Conservation (phyloP, 305 asterid species). For the Solanum chacoense region DNA sequence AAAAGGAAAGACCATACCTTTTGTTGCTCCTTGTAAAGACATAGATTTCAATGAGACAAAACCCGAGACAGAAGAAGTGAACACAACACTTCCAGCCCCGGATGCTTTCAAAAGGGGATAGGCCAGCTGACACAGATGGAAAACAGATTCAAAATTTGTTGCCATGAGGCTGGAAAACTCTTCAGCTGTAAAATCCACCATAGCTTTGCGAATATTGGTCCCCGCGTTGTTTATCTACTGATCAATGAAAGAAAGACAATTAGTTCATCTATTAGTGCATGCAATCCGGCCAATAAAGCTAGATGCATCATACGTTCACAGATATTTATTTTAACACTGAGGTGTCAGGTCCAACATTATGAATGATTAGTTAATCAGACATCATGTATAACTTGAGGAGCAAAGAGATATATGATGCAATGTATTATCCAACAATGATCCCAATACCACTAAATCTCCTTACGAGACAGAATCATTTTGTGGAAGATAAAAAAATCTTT, state of each 20-base stretch:
- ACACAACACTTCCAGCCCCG: slow-evolving; percentile 45
- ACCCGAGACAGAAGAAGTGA: slow-evolving; percentile 61
- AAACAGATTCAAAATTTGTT: slow-evolving; percentile 46
- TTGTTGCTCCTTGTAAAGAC: slow-evolving; percentile 60
- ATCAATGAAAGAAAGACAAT: not conserved
- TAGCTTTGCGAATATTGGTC: slow-evolving; percentile 46
- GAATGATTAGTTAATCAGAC: not conserved
- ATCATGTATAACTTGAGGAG: not conserved
- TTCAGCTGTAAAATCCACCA: slow-evolving; percentile 43
- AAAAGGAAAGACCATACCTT: slow-evolving; percentile 24
- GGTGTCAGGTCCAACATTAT: not conserved
- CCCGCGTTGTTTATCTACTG: slow-evolving; percentile 58
- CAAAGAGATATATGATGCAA: not conserved
- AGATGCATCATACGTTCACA: not conserved
- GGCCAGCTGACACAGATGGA: slow-evolving; percentile 30
- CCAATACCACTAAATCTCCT: too few relatives aligned
- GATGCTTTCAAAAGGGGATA: slow-evolving; percentile 48
- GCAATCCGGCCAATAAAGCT: not conserved
- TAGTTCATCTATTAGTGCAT: slow-evolving; percentile 3
- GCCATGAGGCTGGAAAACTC: slow-evolving; percentile 38
- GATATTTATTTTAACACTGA: not conserved
- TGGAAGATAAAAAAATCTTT: not conserved
- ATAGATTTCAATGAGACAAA: slow-evolving; percentile 45
- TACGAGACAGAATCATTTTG: not conserved
- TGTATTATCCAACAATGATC: not conserved